Base-by-base conservation (phyloP, 768 basidiomycete genomes). In the Rhodotorula babjevae region DNA sequence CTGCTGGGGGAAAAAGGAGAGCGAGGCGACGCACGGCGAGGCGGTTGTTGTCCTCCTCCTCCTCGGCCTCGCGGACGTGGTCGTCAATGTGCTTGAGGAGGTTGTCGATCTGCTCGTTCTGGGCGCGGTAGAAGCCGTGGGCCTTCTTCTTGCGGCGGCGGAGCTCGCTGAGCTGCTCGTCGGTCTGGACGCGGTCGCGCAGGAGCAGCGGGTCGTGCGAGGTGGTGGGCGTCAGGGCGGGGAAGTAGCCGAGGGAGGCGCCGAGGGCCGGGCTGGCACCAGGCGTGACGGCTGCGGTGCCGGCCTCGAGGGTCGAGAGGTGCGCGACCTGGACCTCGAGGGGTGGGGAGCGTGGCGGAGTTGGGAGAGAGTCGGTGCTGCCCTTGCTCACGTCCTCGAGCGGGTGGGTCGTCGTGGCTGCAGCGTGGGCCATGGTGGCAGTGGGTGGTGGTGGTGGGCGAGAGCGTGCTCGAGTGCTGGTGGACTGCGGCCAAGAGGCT, bases 41-140 rank as follows among this genome's bases (percentile, higher is more conserved):
- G 29, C 90, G 88, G 50, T 85, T 83, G 44, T 85, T 84, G 49
- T 88, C 86, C 79, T 89, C 89, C 46, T 88, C 87, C 21, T 85
- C 84, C 71, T 84, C 85, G 25, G 92, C 93, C 77, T 95, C 91
- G 63, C 87, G 85, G 0, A 92, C 92, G 78, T 93, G 90, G 47
- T 89, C 88, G 49, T 92, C 90, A 87, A 98, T 89, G 1, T 93
- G 87, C 81, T 95, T 96, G 47, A 98, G 85, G 72, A 97, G 82
- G n/a, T 87, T 85, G n/a, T 82, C 79, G 73, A 98, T 95, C 70
- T 93, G 88, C 90, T 29, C 36, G 59, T 75, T 95, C 77, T 63
- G 70, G 14, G 42, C n/a, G 46, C n/a, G 60, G 58, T 61, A 77
- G 58, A 63, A 73, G 90, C 71, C 83, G 85, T 57, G 84, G 81